A percentile compares a stretch with the other conserved stretches of the same genome.
Evolutionary conservation across 257 asterid species (phyloP).

Genomic region (Solanum rostratum): DNA sequence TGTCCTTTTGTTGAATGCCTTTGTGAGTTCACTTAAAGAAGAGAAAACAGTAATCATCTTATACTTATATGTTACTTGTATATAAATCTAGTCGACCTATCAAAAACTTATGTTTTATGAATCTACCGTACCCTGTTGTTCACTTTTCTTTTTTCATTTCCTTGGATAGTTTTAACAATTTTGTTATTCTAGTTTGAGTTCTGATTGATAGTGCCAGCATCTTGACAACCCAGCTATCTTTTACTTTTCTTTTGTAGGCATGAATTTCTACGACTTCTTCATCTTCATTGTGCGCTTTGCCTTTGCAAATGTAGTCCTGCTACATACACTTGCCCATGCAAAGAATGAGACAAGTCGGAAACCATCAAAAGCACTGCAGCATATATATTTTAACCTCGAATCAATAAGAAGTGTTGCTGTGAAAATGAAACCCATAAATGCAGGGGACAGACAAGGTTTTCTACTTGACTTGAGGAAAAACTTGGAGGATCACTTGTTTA

Average conservation of each 20-base stretch:
- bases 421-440: conserved; percentile 44
- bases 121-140: background rate
- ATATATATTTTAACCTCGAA: conserved; percentile 43
- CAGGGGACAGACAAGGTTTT: conserved; percentile 16
- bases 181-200: background rate
- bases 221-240: background rate
- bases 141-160: background rate
- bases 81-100: background rate
- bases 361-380: conserved; percentile 28
- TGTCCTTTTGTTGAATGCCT: background rate
- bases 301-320: conserved; percentile 53
- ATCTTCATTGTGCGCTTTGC: conserved; percentile 65
- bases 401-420: conserved; percentile 25
- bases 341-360: conserved; percentile 1
- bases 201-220: background rate
- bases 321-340: conserved; percentile 24
- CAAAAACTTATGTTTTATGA: background rate
- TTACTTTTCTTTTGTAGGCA: conserved; percentile 35
- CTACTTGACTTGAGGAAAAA: conserved; percentile 12
- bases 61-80: background rate
- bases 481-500: conserved; percentile 37
- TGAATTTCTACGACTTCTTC: conserved; percentile 75
- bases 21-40: background rate
- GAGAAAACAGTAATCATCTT: background rate
- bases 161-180: background rate